Base-by-base conservation (phyloP, 495 filamentous ascomycete species). In the Hapsidospora chrysogenum region DNA sequence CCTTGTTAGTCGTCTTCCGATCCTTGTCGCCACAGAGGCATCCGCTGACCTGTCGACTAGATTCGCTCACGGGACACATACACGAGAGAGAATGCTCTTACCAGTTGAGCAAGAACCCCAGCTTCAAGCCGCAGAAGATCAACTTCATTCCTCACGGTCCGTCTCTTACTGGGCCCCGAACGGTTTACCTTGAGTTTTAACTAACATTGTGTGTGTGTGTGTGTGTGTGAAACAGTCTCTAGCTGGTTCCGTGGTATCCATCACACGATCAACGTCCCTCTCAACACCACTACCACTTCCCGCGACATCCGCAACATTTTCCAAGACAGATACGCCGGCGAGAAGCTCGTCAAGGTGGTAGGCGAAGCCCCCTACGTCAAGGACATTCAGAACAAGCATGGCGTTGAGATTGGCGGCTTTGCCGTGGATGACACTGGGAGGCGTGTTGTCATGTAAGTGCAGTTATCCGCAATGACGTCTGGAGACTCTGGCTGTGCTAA, bases 161-260 rank as follows among this genome's bases (percentile, higher is more conserved):
- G n/a, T n/a, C n/a, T n/a, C n/a, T n/a, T n/a, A n/a, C n/a, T n/a
- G n/a, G n/a, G n/a, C n/a, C n/a, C n/a, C n/a, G n/a, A n/a, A n/a
- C n/a, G n/a, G n/a, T n/a, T n/a, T n/a, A n/a, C n/a, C n/a, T n/a
- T n/a, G n/a, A n/a, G n/a, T n/a, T n/a, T n/a, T n/a, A n/a, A n/a
- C n/a, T n/a, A n/a, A n/a, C n/a, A n/a, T n/a, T n/a, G n/a, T n/a
- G n/a, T n/a, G n/a, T n/a, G n/a, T n/a, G n/a, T n/a, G n/a, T n/a
- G n/a, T n/a, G n/a, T n/a, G n/a, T n/a, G n/a, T n/a, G n/a, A n/a
- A n/a, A n/a, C n/a, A n/a, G 31, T 21, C 9, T 9, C 17, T 11
- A n/a, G 7, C 6, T 96, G 89, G 89, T 97, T 97, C 72, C 84
- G 92, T 55, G 89, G 89, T 35, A 97, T 97, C 46, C 78, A 75